Base-by-base conservation (phyloP, 257 asterid genomes). In the Solanum appendiculatum region DNA sequence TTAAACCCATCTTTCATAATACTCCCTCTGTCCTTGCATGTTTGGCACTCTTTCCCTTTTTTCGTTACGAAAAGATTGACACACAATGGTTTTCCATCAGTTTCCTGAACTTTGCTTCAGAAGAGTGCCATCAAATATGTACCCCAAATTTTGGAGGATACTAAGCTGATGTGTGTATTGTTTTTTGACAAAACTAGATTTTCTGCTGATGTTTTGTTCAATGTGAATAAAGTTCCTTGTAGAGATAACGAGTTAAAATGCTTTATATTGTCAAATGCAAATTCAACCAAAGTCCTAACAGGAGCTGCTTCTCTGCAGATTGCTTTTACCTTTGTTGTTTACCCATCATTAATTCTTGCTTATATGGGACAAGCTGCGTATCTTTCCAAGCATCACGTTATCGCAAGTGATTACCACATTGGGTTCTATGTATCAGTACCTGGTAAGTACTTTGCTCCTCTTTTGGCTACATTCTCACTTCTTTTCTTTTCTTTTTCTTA, bases 331-430 rank as follows among this genome's bases (percentile, higher is more conserved):
- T 94, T 89, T 44, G 94, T 94, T 88, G 98, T 96, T 27, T 96
- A 96, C 86, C 99, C 99, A 15, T 94, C 99, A 12, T 88, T 96
- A 88, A 94, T 95, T 92, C 98, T 96, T 10, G 99, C 99, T 68
- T 96, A 96, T 77, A 96, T 96, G 98, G 99, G 99, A 88, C 99
- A 96, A 95, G 99, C 99, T 54, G 99, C 99, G 25, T 96, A 96
- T 90, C 98, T 96, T 75, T 96, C 98, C 87, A 93, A 89, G 90
- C 99, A 96, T 87, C 99, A 96, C 89, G 58, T 91, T 64, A 90
- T 91, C 23, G 95, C 91, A 89, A 94, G 86, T 80, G 96, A 94
- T 85, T 94, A 96, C 86, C 93, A 72, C 39, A 92, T 96, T 51
- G 98, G 99, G 73, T 96, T 96, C 91, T 96, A 96, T 83, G 98